phyloP scores from a whole-genome alignment of 2,329 filamentous ascomycete genomes.

The Ascochyta koolunga region DNA sequence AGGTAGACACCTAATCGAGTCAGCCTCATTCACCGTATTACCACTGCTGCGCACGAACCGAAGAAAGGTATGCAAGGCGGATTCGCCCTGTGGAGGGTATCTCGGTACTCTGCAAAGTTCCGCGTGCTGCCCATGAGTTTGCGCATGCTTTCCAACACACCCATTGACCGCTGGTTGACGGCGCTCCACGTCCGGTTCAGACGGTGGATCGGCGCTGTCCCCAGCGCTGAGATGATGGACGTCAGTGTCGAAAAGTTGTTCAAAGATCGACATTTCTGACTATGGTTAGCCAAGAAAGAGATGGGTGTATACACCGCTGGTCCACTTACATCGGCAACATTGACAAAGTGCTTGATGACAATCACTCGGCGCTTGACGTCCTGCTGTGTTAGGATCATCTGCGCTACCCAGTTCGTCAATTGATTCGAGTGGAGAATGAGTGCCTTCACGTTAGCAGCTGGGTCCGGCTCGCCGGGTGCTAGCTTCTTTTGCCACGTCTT shows the following conservation, averaged over 20 bases:
- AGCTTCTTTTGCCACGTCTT: slow-evolving; percentile 99
- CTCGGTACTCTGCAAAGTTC: slow-evolving; percentile 97
- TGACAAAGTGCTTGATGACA: slow-evolving; percentile 97
- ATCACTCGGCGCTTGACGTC: slow-evolving; percentile 96
- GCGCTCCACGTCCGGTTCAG: slow-evolving; percentile 93
- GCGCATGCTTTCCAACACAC: slow-evolving; percentile 86
- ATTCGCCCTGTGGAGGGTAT: slow-evolving; percentile 88
- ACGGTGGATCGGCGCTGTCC: slow-evolving; percentile 92
- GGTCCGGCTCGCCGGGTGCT: slow-evolving; percentile 77
- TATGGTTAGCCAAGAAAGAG: slow-evolving; percentile 29
- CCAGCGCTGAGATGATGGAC: slow-evolving; percentile 94
- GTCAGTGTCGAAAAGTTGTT: slow-evolving; percentile 99
- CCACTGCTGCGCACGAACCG: slow-evolving; percentile 61
- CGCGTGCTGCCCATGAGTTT: slow-evolving; percentile 95
- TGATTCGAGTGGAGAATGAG: slow-evolving; percentile 98
- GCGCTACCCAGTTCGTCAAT: slow-evolving; percentile 98
- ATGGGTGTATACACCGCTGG: neutral
- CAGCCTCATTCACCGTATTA: slow-evolving; percentile 17
- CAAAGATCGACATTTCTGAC: slow-evolving; percentile 84
- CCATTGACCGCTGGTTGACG: slow-evolving; percentile 82
- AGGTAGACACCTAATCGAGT: slow-evolving; percentile 79
- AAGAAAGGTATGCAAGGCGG: slow-evolving; percentile 99
- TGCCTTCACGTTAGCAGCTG: slow-evolving; percentile 92
- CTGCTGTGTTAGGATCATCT: slow-evolving; percentile 95
- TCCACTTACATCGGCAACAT: slow-evolving; percentile 84